These are phyloP conservation scores for Cunninghamia lanceolata DNA, from an alignment of 75 land plant species.

Conservation along the genomic window DNA sequence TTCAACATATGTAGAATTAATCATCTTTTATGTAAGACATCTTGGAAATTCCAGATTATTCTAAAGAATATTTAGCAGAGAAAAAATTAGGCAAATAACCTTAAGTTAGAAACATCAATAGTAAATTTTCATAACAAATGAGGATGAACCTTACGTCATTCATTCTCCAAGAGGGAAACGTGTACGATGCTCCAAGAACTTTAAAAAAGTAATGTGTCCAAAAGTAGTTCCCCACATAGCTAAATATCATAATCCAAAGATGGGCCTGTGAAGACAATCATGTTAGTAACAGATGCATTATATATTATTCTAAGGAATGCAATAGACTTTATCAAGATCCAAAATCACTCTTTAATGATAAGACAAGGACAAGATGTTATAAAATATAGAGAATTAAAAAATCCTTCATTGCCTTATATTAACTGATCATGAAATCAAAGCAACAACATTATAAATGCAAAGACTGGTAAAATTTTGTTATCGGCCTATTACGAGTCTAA, in stretches of 20 bases:
- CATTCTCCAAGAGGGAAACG: constrained; percentile 93
- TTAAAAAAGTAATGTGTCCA: constrained; percentile 98
- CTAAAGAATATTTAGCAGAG: neutral
- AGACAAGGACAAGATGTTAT: neutral
- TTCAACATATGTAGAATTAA: neutral
- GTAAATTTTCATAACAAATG: neutral
- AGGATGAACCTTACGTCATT: constrained; percentile 65
- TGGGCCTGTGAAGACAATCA: constrained; percentile 61
- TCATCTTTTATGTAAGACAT: neutral
- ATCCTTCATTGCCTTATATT: neutral
- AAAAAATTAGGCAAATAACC: neutral
- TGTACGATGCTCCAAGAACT: constrained; percentile 93
- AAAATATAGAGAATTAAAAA: neutral
- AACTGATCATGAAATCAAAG: neutral
- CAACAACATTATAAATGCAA: neutral
- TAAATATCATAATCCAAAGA: constrained; percentile 87
- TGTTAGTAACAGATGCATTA: neutral
- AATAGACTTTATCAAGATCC: neutral
- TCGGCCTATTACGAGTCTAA: neutral
- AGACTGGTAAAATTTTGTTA: neutral
- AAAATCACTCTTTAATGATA: neutral
- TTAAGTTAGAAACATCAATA: neutral
- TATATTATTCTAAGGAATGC: neutral
- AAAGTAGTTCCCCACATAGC: constrained; percentile 97
- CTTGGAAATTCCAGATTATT: neutral